Conservation (phyloP, 306 rosid species). For the Quercus gilva region DNA sequence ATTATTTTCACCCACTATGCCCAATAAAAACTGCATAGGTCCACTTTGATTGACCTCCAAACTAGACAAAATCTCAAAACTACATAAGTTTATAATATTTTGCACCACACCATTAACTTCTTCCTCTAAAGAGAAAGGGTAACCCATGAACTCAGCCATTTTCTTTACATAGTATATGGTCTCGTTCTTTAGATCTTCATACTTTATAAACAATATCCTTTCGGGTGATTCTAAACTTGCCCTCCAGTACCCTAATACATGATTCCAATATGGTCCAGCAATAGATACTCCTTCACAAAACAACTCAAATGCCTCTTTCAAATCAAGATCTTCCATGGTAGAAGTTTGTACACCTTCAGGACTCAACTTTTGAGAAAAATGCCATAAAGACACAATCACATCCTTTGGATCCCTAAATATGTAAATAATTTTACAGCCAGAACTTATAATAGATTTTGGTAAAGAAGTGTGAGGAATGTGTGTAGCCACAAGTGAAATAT, state of each 20-base stretch:
- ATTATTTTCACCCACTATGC: not conserved
- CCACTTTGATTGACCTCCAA: constrained; percentile 25
- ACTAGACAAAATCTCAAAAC: constrained; percentile 14
- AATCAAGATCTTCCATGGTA: not conserved
- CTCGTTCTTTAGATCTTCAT: constrained; percentile 15
- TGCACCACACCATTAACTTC: not conserved
- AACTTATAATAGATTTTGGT: not conserved
- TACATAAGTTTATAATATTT: not conserved
- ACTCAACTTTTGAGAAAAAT: not conserved
- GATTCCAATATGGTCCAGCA: constrained; percentile 18
- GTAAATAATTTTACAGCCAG: not conserved
- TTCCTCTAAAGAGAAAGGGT: constrained; percentile 15
- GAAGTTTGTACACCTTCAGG: not conserved
- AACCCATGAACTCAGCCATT: constrained; percentile 16
- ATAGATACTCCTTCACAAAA: constrained; percentile 17
- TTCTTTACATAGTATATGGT: not conserved
- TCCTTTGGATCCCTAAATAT: not conserved
- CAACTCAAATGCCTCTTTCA: constrained; percentile 17
- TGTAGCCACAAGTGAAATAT: not conserved
- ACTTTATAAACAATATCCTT: constrained; percentile 12
- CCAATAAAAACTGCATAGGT: not conserved
- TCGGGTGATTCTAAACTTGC: constrained; percentile 17
- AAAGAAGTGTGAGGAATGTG: not conserved
- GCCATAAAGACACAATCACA: not conserved
- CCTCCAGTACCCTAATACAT: constrained; percentile 17